Conservation (phyloP, 768 basidiomycete genomes). For the Paxillus rubicundulus region DNA sequence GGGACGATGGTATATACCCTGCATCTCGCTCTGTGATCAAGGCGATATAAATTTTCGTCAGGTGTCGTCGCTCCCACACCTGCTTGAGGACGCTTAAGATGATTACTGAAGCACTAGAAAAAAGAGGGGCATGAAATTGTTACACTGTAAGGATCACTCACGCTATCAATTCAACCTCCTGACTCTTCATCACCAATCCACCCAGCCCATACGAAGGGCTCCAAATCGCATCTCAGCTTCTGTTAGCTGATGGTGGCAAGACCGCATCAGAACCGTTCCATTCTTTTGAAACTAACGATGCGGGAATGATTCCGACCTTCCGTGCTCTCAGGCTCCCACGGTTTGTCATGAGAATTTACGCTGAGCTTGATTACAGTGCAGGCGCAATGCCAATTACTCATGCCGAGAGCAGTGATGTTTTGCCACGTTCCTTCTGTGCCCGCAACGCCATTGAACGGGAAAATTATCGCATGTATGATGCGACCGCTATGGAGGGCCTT, state of each 20-base stretch:
- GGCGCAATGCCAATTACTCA: slow-evolving; percentile 45
- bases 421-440: slow-evolving; percentile 21
- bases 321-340: slow-evolving; percentile 45
- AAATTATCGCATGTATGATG: slow-evolving; percentile 42
- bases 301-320: slow-evolving; percentile 42
- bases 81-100: slow-evolving; percentile 48
- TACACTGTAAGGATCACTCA: slow-evolving; percentile 44
- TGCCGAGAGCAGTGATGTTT: slow-evolving; percentile 37
- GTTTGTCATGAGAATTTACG: slow-evolving; percentile 45
- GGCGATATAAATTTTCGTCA: slow-evolving; percentile 20
- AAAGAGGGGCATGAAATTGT: slow-evolving; percentile 50
- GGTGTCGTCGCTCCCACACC: slow-evolving; percentile 60
- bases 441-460: slow-evolving; percentile 39
- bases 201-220: slow-evolving; percentile 53
- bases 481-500: slow-evolving; percentile 41
- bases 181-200: slow-evolving; percentile 17
- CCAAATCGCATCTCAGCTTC: slow-evolving; percentile 49
- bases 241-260: slow-evolving; percentile 50
- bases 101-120: slow-evolving; percentile 42
- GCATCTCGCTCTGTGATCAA: background rate
- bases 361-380: slow-evolving; percentile 45
- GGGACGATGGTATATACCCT: slow-evolving; percentile 52
- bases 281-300: slow-evolving; percentile 46
- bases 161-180: background rate
- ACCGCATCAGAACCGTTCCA: slow-evolving; percentile 34